phyloP scores from a whole-genome alignment of 768 basidiomycete species.

The Naganishia friedmannii region DNA sequence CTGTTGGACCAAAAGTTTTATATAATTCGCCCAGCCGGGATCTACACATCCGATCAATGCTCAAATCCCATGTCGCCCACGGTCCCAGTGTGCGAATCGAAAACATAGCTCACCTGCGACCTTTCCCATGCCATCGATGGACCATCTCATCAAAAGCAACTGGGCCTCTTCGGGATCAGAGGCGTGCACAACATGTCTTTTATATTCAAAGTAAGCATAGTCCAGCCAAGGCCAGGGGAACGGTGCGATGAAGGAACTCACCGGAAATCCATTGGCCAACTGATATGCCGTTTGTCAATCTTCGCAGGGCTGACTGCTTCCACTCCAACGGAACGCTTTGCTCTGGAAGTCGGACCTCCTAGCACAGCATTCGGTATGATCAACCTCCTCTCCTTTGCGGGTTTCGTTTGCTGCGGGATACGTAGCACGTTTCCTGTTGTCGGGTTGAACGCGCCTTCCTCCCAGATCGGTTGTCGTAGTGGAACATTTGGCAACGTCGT shows the following conservation, averaged over 20 bases:
- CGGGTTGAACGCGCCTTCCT: neutral
- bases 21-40: conserved; percentile 48
- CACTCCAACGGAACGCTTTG: neutral
- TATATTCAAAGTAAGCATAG: neutral
- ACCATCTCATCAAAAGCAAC: conserved; percentile 49
- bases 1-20: conserved; percentile 46
- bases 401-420: neutral
- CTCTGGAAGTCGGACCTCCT: neutral
- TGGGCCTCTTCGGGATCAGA: conserved; percentile 48
- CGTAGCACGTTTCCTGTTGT: neutral
- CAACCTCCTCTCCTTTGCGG: neutral
- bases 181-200: conserved; percentile 49
- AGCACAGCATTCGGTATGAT: neutral
- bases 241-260: conserved; percentile 24
- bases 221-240: neutral
- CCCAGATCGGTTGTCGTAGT: neutral
- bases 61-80: no score
- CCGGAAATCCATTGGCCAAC: conserved; percentile 49
- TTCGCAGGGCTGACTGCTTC: conserved; percentile 28
- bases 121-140: conserved; percentile 49
- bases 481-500: neutral
- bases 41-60: conserved; percentile 35
- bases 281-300: conserved; percentile 47
- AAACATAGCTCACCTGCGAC: conserved; percentile 46
- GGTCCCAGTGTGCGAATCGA: neutral